These are phyloP conservation scores for Hansenula anomala DNA, from an alignment of 1,139 yeast species.

Conservation along the genomic window DNA sequence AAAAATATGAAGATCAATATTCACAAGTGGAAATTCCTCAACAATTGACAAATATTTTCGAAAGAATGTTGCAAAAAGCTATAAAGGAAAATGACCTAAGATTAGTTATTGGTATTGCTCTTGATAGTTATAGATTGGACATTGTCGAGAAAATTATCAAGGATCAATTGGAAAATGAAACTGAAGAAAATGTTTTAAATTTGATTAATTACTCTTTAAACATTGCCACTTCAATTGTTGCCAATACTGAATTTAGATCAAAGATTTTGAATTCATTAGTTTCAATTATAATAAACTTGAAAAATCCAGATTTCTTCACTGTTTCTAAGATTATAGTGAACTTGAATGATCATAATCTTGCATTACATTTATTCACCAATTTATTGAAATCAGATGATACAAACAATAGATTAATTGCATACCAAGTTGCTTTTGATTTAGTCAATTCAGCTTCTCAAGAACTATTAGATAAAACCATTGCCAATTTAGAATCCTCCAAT, in stretches of 20 bases:
- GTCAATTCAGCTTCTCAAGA: conserved; percentile 94
- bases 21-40: conserved; percentile 42
- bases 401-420: conserved; percentile 54
- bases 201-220: conserved; percentile 73
- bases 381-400: conserved; percentile 40
- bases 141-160: conserved; percentile 61
- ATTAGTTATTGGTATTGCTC: conserved; percentile 85
- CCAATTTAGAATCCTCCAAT: conserved; percentile 28
- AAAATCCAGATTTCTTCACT: conserved; percentile 72
- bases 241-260: conserved; percentile 61
- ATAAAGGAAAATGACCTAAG: conserved; percentile 64
- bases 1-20: conserved; percentile 39
- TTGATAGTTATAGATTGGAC: conserved; percentile 86
- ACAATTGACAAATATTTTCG: conserved; percentile 67
- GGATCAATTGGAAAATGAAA: conserved; percentile 34
- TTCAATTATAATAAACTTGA: conserved; percentile 49
- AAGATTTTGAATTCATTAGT: conserved; percentile 62
- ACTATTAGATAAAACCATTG: conserved; percentile 59
- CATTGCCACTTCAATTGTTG: conserved; percentile 64
- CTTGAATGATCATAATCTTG: conserved; percentile 70
- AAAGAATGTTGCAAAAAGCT: conserved; percentile 82
- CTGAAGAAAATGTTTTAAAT: conserved; percentile 47
- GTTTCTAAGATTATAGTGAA: conserved; percentile 85
- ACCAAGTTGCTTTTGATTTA: conserved; percentile 93
- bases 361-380: conserved; percentile 61